Evolutionary conservation across 352 stramenopile species (phyloP), one percentile per base, ranked within the genome.

Genomic region (Globisporangium viniferum): DNA sequence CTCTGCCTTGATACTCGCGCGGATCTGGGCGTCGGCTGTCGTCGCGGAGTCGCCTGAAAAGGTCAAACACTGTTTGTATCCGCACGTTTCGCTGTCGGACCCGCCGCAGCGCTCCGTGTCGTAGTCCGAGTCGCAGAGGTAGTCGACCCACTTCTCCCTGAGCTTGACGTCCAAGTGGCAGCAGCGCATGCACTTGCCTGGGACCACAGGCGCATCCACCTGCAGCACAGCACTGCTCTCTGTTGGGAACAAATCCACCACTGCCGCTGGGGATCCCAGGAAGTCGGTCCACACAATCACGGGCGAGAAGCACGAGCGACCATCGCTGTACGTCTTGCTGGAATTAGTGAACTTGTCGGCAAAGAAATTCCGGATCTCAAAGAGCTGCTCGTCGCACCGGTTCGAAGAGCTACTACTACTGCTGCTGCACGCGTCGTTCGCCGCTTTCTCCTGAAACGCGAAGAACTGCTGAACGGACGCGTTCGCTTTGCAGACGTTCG

Each of bases 371-470:
- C 69, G 53, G 57, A 65, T 18, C 35, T 62, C 66, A 20, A 73
- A 68, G 15, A 64, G n/a, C 51, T 74, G 57, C 41, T 44, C 66
- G n/a, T 74, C 66, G 54, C 69, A 74, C 6, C 66, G 69, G 27
- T 31, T 73, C 35, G 20, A 41, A 24, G 12, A 33, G 20, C 69
- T 57, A 57, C 29, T 4, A 33, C n/a, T n/a, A n/a, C n/a, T n/a
- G n/a, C 76, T 15, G 46, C 70, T 60, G 62, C 77, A 92, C 5
- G 69, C 80, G n/a, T 90, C 83, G 63, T 92, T 92, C 7, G 53
- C 69, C 7, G 77, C 83, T 5, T 75, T 71, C 8, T 66, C 46
- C 24, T 72, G 74, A 29, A 83, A 90, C 10, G 78, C 74, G 29
- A 81, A 78, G 53, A 90, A 73, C 18, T 76, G 51, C 6, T 66